These are phyloP conservation scores for Suhomyces pyralidae DNA, from an alignment of 805 yeast genomes.

Conservation along the genomic window DNA sequence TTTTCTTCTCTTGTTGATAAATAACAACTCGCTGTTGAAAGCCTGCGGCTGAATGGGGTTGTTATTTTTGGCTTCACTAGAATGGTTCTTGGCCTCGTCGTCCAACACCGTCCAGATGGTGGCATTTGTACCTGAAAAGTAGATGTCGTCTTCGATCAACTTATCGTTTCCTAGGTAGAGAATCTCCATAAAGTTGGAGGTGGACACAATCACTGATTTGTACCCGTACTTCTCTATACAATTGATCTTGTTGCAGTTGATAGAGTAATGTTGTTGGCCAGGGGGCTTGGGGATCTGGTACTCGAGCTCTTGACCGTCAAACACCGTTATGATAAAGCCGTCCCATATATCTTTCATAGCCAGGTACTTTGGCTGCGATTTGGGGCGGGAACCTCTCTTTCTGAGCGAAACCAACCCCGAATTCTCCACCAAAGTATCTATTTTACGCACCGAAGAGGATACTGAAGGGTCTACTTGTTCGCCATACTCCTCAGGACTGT, in stretches of 20 bases:
- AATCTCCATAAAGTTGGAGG: slow-evolving; percentile 71
- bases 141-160: slow-evolving; percentile 57
- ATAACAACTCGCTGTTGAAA: slow-evolving; percentile 45
- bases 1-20: slow-evolving; percentile 49
- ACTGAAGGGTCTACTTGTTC: background rate
- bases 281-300: slow-evolving; percentile 55
- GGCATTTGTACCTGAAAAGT: slow-evolving; percentile 39
- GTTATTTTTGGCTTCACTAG: slow-evolving; percentile 11
- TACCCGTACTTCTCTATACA: slow-evolving; percentile 71
- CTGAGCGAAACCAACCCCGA: slow-evolving; percentile 20
- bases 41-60: slow-evolving; percentile 11
- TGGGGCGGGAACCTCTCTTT: slow-evolving; percentile 10
- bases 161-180: slow-evolving; percentile 76
- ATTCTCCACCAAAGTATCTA: slow-evolving; percentile 7
- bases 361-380: background rate
- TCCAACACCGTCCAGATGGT: slow-evolving; percentile 21
- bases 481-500: slow-evolving; percentile 17
- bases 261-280: slow-evolving; percentile 26
- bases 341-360: slow-evolving; percentile 51
- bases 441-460: background rate
- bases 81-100: slow-evolving; percentile 9
- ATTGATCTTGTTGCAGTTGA: slow-evolving; percentile 54
- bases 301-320: slow-evolving; percentile 58
- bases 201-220: slow-evolving; percentile 70
- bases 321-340: slow-evolving; percentile 69